Base-by-base conservation (phyloP, 805 yeast genomes). In the Candida sphagnicola region DNA sequence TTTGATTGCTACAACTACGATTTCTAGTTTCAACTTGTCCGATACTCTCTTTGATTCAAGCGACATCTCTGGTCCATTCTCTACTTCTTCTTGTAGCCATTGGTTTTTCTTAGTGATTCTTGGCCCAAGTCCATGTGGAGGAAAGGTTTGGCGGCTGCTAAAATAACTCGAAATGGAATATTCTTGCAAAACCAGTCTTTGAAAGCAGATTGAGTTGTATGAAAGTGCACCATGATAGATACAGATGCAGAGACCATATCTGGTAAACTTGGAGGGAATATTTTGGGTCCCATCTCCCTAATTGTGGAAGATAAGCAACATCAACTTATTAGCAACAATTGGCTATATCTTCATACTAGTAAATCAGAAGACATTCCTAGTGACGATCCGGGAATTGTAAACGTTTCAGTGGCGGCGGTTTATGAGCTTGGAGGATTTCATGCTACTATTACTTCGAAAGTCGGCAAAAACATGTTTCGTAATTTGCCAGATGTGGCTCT, bases 351-450 rank as follows among this genome's bases (percentile, higher is more conserved):
- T 16, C 53, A 53, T 39, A 40, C 46, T 8, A 31, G 41, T 8
- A 28, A 21, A 31, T 44, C 45, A 8, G 37, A 34, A 8, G 29
- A 38, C 16, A 12, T 18, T 12, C 37, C 41, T 3, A 34, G 37
- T 21, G 33, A 31, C 13, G 44, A 37, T 28, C 42, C 48, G 2
- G 23, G 26, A 12, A 41, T 40, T 13, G 35, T 31, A 3, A 48
- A 42, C 35, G 34, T 53, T 5, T 43, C 46, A 5, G 29, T 56
- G 5, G 43, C 48, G 3, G 56, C 52, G 4, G 41, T 46, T 2
- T 47, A 48, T 34, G 47, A 44, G 23, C 57, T 52, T 31, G 61
- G 60, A 8, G 47, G 50, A 12, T 57, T 52, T 31, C 48, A 47
- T 18, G 25, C 40, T 2, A 35, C 37, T 3, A 39, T 57, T n/a